Evolutionary conservation across 176 grass and related monocot species (phyloP), one percentile per base, ranked within the genome.

Genomic region (Carex myosuroides): DNA sequence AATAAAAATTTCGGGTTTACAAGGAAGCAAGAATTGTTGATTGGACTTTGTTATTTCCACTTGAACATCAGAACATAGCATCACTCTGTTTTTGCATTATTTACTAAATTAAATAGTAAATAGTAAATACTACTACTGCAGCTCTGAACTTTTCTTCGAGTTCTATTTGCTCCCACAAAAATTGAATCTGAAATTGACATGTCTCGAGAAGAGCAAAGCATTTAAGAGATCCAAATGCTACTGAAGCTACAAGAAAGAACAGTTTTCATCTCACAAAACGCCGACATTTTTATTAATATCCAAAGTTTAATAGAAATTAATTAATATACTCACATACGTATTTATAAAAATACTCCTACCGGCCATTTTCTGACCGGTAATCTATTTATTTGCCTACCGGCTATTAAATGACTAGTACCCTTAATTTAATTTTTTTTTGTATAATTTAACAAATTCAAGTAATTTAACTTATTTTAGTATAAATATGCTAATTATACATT

Each of bases 11-110:
- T n/a, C n/a, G n/a, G n/a, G 83, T 85, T 83, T 64, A 90, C 69
- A 78, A 88, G 88, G 83, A 92, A 88, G 91, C 86, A 85, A 50
- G 53, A 78, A 8, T 18, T 78, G 13, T 24, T 78, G 73, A 78
- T 56, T 78, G 24, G 50, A 78, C 73, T 57, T 57, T 78, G 73
- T 57, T 78, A 56, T 33, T 78, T 55, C 50, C 5, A 26, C 21
- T 56, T 42, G 66, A 65, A 86, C 65, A 8, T 17, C 26, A 77
- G 64, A 81, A 10, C 21, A 21, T 64, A 57, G 17, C 53, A 65
- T 58, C 56, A 33, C 79, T 72, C 2, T 30, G 12, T 55, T 63
- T 52, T 20, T 48, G 11, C n/a, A 70, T 56, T 56, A 44, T 44
- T 44, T 53, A 42, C 33, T 29, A 55, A 32, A 63, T 62, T 18